Evolutionary conservation across 2,329 filamentous ascomycete genomes (phyloP).

Genomic region (Onygena corvina): DNA sequence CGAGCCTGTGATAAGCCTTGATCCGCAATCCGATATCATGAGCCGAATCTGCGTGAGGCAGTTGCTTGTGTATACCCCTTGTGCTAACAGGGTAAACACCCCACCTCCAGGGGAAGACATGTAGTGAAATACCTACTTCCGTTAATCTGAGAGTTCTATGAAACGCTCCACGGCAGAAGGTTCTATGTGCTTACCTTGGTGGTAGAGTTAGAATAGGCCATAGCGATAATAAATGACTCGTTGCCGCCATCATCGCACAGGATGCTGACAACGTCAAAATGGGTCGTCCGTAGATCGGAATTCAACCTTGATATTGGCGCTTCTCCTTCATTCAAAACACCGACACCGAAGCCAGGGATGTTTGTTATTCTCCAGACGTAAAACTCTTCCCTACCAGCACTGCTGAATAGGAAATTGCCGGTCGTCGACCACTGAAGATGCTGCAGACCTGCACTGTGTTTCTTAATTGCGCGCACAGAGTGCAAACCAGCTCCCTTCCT

Average conservation of each 20-base stretch:
- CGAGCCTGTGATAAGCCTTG: slow-evolving; percentile 48
- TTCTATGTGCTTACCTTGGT: slow-evolving; percentile 41
- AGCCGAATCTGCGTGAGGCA: slow-evolving; percentile 58
- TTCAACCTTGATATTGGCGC: slow-evolving; percentile 39
- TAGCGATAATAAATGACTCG: slow-evolving; percentile 46
- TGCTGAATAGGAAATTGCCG: slow-evolving; percentile 65
- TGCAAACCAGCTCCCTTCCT: slow-evolving; percentile 23
- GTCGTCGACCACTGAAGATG: slow-evolving; percentile 59
- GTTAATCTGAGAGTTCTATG: background rate
- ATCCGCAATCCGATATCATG: slow-evolving; percentile 34
- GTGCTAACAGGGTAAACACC: slow-evolving; percentile 36
- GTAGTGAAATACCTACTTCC: slow-evolving; percentile 37
- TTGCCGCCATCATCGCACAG: slow-evolving; percentile 18
- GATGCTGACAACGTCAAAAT: slow-evolving; percentile 51
- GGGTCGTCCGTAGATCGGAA: slow-evolving; percentile 65
- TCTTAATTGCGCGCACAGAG: slow-evolving; percentile 56
- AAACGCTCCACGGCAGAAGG: background rate
- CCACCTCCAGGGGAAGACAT: slow-evolving; percentile 14
- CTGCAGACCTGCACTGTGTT: slow-evolving; percentile 75
- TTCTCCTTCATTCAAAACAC: slow-evolving; percentile 41
- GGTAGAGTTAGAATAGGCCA: slow-evolving; percentile 75
- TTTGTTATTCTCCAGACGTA: slow-evolving; percentile 62
- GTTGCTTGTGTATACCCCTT: slow-evolving; percentile 54
- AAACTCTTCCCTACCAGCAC: slow-evolving; percentile 78
- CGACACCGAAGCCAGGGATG: slow-evolving; percentile 43